These are phyloP conservation scores for Ciborinia camelliae DNA, from an alignment of 2,329 filamentous ascomycete genomes.

Conservation along the genomic window DNA sequence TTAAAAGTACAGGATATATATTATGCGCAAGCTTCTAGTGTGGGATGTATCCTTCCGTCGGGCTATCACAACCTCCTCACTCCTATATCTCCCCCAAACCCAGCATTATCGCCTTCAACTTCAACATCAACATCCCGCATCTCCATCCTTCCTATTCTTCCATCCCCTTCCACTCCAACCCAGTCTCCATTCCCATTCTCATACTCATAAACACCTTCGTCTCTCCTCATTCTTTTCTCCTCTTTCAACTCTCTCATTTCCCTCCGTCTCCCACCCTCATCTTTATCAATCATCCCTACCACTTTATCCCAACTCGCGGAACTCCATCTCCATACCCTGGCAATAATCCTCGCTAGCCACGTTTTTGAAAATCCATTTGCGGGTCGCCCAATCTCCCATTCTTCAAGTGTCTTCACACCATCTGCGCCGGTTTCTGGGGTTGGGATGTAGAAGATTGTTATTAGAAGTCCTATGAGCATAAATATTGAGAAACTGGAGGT, in stretches of 20 bases:
- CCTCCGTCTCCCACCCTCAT: not conserved
- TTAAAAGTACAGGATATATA: too few relatives aligned
- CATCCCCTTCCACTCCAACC: not conserved
- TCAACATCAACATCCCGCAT: too few relatives aligned
- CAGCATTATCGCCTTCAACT: too few relatives aligned
- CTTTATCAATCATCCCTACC: slow-evolving; percentile 2
- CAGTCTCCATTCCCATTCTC: too few relatives aligned
- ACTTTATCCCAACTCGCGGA: not conserved
- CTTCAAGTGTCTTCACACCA: slow-evolving; percentile 26
- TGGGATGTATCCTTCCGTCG: too few relatives aligned
- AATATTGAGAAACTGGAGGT: slow-evolving; percentile 13
- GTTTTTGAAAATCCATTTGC: slow-evolving; percentile 5
- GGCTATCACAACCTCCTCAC: too few relatives aligned
- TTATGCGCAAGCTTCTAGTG: too few relatives aligned
- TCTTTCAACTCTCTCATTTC: not conserved
- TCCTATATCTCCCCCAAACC: too few relatives aligned
- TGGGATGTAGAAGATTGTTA: slow-evolving; percentile 1
- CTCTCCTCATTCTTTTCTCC: not conserved
- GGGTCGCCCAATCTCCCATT: slow-evolving; percentile 25
- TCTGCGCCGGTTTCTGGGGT: not conserved
- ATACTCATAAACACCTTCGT: too few relatives aligned
- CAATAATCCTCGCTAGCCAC: not conserved
- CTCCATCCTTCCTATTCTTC: too few relatives aligned
- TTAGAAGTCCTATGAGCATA: slow-evolving; percentile 5
- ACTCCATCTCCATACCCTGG: not conserved